Base-by-base conservation (phyloP, 345 rosid species). In the Boechera retrofracta region DNA sequence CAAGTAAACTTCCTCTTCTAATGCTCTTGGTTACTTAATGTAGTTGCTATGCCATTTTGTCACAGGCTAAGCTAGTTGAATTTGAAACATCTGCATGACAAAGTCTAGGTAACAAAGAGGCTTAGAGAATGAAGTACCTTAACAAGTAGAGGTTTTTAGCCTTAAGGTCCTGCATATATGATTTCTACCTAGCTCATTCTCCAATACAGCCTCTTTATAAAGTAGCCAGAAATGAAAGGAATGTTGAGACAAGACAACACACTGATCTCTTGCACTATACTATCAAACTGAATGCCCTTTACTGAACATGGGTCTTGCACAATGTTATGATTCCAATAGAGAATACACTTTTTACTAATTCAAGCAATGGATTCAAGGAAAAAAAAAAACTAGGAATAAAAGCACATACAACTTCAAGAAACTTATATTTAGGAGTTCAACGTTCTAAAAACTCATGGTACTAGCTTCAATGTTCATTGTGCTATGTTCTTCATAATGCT, bases 1-100 rank as follows among this genome's bases (percentile, higher is more conserved):
- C 99, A 92, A 87, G 99, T 91, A 77, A 72, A 55, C 39, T 6
- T 41, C 44, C 1, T 10, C 44, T 31, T 41, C 44, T 3, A 3
- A 41, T 41, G 1, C 13, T 41, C 44, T 41, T 41, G 13, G 4
- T 41, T 41, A 39, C 42, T 39, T 10, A 39, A 39, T 39, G 12
- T 39, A 9, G 42, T 39, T 39, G 42, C 2, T 45, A 6, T 44
- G 67, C 71, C 47, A 29, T 39, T 16, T 39, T 45, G 0, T 72
- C 42, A 31, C 4, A 44, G 54, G 61, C 21, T 57, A 36, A 31
- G 8, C 39, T 42, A 58, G 36, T 55, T 81, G 71, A 53, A 24
- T 24, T 21, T 62, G 26, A 69, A 32, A 61, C 39, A 69, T 68
- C 64, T 48, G 63, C 49, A 36, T 75, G 67, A 26, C 64, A 13